Percentiles rank a stretch among this genome's conserved stretches.
phyloP scores from a whole-genome alignment of 495 filamentous ascomycete species.

The Letharia columbiana region DNA sequence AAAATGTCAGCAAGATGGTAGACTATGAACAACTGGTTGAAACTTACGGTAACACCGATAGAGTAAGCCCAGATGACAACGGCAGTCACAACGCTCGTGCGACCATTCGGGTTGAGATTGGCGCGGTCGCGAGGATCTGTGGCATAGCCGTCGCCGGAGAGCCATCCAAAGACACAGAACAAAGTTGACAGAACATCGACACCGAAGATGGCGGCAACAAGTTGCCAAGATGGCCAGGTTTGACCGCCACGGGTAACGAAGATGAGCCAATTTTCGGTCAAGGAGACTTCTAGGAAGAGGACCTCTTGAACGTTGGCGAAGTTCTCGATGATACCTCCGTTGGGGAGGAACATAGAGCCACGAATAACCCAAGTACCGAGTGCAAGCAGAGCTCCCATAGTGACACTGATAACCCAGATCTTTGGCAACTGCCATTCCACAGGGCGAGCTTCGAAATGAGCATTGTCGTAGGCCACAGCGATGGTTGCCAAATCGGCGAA shows the following conservation, averaged over 20 bases:
- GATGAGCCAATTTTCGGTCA: constrained; percentile 74
- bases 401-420: constrained; percentile 67
- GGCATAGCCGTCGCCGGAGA: constrained; percentile 38
- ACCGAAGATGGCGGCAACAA: constrained; percentile 60
- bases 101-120: constrained; percentile 48
- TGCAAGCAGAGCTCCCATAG: constrained; percentile 58
- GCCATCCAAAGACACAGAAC: constrained; percentile 68
- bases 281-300: constrained; percentile 63
- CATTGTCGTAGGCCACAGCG: constrained; percentile 69
- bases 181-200: constrained; percentile 63
- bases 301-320: constrained; percentile 63
- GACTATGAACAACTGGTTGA: background rate
- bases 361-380: constrained; percentile 62
- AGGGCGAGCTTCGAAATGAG: constrained; percentile 60
- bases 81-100: constrained; percentile 66
- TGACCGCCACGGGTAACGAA: constrained; percentile 67
- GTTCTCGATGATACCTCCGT: constrained; percentile 67
- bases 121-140: constrained; percentile 33
- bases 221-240: constrained; percentile 65
- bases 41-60: constrained; percentile 53
- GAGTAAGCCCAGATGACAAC: constrained; percentile 73
- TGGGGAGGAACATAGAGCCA: constrained; percentile 53
- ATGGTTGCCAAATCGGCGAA: constrained; percentile 74
- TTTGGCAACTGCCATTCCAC: constrained; percentile 73
- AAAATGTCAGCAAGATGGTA: constrained; percentile 4